Evolutionary conservation across 2,329 filamentous ascomycete species (phyloP), one percentile per base, ranked within the genome.

Genomic region (Ophiocordyceps robertsii): DNA sequence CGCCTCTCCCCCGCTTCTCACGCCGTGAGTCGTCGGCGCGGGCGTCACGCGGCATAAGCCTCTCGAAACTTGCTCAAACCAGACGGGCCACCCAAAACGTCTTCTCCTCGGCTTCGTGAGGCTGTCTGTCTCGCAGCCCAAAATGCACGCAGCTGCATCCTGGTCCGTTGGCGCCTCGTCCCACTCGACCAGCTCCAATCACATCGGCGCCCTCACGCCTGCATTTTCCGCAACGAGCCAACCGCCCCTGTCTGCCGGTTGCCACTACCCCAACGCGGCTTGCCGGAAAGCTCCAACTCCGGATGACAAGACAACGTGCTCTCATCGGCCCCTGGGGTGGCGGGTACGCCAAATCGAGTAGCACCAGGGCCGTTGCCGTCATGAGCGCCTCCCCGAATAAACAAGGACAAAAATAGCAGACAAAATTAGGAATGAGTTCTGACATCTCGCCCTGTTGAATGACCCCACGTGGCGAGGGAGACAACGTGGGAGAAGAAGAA

Each of bases 141-240:
- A 36, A 17, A 36, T 17, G 33, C 33, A 36, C 33, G 33, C 33
- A 36, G 33, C 24, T 27, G 24, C 14, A 36, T 36, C 33, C 33
- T 16, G 17, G 33, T 36, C 33, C 9, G 9, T 30, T 6, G 35
- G 29, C 16, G 41, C 41, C 32, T 39, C 29, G 41, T 43, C 41
- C 41, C 41, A 43, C 41, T 33, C 31, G 37, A 17, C n/a, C 14
- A 29, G 37, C 37, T 33, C 41, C 37, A 30, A 38, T 35, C 31
- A 29, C 29, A 27, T 10, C 41, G 17, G 29, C 36, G 19, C 10
- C 36, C 12, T 13, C 19, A 10, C 37, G 14, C 33, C 16, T 32
- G 35, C 27, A 24, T 42, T 6, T 36, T 36, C 6, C 33, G 6
- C n/a, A 17, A 8, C 9, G 14, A 36, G 14, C 14, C 16, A 36